Evolutionary conservation across 2,329 filamentous ascomycete genomes (phyloP).

Genomic region (Biscogniauxia mediterranea): DNA sequence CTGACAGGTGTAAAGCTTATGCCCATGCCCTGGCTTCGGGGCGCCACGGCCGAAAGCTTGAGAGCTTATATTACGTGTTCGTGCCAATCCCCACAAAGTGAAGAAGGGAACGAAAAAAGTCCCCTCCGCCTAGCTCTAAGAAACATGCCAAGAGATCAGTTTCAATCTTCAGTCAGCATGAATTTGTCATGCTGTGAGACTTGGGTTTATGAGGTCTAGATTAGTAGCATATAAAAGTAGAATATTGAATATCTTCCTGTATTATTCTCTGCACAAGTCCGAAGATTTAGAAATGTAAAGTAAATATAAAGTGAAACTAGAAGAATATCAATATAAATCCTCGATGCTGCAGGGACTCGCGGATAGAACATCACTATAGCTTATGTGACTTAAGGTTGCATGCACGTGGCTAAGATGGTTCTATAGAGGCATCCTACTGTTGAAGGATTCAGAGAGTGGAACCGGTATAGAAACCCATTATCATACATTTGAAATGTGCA

Average conservation of each 20-base stretch:
- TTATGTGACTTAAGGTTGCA: neutral
- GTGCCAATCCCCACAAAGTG: neutral
- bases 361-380: neutral
- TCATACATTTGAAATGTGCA: neutral
- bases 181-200: neutral
- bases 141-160: neutral
- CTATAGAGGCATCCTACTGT: neutral
- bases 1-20: neutral
- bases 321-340: neutral
- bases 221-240: neutral
- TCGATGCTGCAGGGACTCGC: neutral
- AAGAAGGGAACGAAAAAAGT: neutral
- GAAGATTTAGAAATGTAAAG: neutral
- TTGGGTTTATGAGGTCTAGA: neutral
- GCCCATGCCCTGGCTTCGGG: neutral
- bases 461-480: neutral
- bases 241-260: neutral
- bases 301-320: neutral
- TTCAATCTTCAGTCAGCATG: neutral
- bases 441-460: neutral
- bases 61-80: neutral
- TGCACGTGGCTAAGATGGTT: neutral
- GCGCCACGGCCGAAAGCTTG: neutral
- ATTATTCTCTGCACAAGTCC: neutral
- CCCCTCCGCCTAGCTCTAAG: neutral